A percentile compares a stretch with the other conserved stretches of the same genome.
phyloP scores from a whole-genome alignment of 192 early-diverging fungal species.

The Backusella sp. region DNA sequence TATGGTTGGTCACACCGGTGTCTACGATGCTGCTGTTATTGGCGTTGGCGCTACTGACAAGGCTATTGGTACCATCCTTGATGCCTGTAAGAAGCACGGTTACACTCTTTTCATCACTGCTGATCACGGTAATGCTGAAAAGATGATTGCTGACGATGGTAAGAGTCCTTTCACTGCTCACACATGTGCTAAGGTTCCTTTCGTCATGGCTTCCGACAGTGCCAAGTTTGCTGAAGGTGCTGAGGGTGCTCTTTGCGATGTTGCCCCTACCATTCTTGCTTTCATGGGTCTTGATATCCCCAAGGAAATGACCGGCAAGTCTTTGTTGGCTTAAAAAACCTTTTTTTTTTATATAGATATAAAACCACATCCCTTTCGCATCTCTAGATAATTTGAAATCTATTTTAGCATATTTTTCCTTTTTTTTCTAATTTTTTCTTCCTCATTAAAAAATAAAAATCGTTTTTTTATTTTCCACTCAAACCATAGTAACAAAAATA shows the following conservation, averaged over 20 bases:
- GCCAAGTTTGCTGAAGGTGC: constrained; percentile 52
- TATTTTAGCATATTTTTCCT: constrained; percentile 3
- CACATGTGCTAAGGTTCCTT: constrained; percentile 88
- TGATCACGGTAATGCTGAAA: constrained; percentile 99
- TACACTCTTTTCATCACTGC: constrained; percentile 95
- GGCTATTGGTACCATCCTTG: constrained; percentile 90
- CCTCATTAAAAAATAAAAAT: not conserved
- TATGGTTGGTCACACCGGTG: constrained; percentile 97
- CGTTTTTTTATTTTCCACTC: not conserved
- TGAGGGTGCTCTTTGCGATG: constrained; percentile 87
- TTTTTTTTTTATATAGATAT: not conserved
- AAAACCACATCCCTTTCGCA: not conserved
- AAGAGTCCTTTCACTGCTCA: constrained; percentile 95
- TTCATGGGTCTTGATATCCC: constrained; percentile 92
- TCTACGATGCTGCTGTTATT: constrained; percentile 87
- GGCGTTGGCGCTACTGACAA: constrained; percentile 94
- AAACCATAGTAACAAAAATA: not conserved
- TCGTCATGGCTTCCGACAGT: constrained; percentile 75
- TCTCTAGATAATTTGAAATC: constrained; percentile 1
- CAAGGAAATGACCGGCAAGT: constrained; percentile 92
- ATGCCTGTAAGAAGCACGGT: constrained; percentile 85
- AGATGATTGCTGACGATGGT: constrained; percentile 89
- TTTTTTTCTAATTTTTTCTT: constrained; percentile 7
- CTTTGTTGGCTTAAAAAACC: constrained; percentile 44
- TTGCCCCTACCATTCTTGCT: constrained; percentile 92